phyloP scores from a whole-genome alignment of 345 rosid species.

The Abelmoschus esculentus region DNA sequence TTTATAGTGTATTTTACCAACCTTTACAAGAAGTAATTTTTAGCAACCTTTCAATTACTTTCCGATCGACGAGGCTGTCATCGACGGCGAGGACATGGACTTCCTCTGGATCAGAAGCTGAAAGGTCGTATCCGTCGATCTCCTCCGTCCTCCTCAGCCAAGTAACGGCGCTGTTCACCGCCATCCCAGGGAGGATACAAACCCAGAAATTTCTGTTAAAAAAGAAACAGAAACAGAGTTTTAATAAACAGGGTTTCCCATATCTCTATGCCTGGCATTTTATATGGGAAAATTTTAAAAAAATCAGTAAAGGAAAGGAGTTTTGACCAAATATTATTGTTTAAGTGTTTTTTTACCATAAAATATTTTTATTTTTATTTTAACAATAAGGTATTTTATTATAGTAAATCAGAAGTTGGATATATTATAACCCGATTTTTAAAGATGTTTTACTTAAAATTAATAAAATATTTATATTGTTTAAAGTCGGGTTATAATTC shows the following conservation, averaged over 20 bases:
- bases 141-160: slow-evolving; percentile 36
- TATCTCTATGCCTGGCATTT: slow-evolving; percentile 8
- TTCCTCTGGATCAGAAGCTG: slow-evolving; percentile 40
- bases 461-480: too few species aligned
- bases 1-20: slow-evolving; percentile 10
- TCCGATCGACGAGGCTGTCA: slow-evolving; percentile 80
- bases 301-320: too few species aligned
- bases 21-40: slow-evolving; percentile 78
- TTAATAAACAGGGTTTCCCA: background rate
- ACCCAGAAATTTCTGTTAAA: background rate
- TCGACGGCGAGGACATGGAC: slow-evolving; percentile 93
- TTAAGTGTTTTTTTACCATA: too few species aligned
- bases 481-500: too few species aligned
- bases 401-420: too few species aligned
- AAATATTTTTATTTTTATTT: too few species aligned
- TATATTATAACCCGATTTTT: too few species aligned
- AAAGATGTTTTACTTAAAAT: too few species aligned
- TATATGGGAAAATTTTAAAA: too few species aligned
- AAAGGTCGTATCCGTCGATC: slow-evolving; percentile 33
- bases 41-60: slow-evolving; percentile 79
- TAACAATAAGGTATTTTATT: too few species aligned
- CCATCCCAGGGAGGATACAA: slow-evolving; percentile 29
- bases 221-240: background rate
- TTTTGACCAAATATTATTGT: too few species aligned
- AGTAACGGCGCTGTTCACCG: slow-evolving; percentile 41